phyloP scores from a whole-genome alignment of 805 yeast species.

The Monosporozyma yasuniensis region DNA sequence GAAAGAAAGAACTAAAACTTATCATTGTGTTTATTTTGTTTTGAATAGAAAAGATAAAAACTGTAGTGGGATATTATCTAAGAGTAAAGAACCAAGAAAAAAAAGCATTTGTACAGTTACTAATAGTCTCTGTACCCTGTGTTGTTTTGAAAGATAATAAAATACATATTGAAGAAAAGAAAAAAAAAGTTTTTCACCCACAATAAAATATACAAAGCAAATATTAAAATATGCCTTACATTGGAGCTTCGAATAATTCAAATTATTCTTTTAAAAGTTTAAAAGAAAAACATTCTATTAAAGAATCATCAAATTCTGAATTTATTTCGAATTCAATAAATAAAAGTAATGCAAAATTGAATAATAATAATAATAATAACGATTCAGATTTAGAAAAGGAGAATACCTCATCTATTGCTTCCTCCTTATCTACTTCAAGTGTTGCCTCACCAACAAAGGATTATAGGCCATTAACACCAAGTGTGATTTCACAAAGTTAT shows the following conservation, averaged over 20 bases:
- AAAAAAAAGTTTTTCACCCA: background rate
- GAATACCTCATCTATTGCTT: background rate
- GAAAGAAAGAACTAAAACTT: too few relatives aligned
- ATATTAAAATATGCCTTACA: slow-evolving; percentile 22
- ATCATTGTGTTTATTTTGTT: too few relatives aligned
- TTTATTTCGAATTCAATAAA: background rate
- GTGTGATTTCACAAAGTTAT: background rate
- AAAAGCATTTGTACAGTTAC: too few relatives aligned
- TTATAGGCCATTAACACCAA: background rate
- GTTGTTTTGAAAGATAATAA: too few relatives aligned
- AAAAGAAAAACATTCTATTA: slow-evolving; percentile 23
- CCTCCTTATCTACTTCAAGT: background rate
- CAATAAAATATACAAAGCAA: background rate
- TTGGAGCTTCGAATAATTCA: slow-evolving; percentile 26
- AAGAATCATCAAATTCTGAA: background rate
- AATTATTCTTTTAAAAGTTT: slow-evolving; percentile 18
- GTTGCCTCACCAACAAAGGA: slow-evolving; percentile 1
- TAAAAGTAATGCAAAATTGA: background rate
- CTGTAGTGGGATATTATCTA: too few relatives aligned
- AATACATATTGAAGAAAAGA: background rate
- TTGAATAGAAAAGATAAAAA: too few relatives aligned
- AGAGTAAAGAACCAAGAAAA: too few relatives aligned
- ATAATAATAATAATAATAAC: background rate
- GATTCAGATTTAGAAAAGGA: background rate
- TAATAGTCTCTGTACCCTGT: too few relatives aligned